Percentiles rank a stretch among this genome's conserved stretches.
phyloP scores from a whole-genome alignment of 2,329 filamentous ascomycete species.

The Gaeumannomyces tritici region DNA sequence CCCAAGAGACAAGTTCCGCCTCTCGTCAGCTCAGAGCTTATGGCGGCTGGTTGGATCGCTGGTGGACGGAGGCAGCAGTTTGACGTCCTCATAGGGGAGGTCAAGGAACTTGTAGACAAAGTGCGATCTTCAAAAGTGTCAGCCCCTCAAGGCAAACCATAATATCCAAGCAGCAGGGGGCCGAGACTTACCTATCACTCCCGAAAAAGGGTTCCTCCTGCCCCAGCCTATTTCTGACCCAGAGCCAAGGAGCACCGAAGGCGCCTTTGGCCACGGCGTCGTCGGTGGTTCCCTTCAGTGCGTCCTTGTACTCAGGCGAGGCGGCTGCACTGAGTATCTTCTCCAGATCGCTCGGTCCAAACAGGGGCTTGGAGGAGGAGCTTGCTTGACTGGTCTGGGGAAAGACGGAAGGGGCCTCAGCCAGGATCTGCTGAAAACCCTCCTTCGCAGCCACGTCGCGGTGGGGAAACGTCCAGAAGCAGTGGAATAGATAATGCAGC shows the following conservation, averaged over 20 bases:
- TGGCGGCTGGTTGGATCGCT: not conserved
- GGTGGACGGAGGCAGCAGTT: slow-evolving; percentile 17
- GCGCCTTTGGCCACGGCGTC: slow-evolving; percentile 55
- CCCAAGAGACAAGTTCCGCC: not conserved
- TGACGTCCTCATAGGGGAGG: slow-evolving; percentile 47
- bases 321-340: slow-evolving; percentile 43
- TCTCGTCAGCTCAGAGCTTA: not conserved
- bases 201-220: slow-evolving; percentile 64
- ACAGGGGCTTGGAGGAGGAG: slow-evolving; percentile 22
- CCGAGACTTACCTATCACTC: slow-evolving; percentile 50
- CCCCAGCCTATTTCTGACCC: slow-evolving; percentile 50
- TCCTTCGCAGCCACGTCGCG: slow-evolving; percentile 50
- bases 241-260: slow-evolving; percentile 70
- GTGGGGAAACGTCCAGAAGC: slow-evolving; percentile 53
- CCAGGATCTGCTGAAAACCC: slow-evolving; percentile 31
- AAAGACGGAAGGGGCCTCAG: slow-evolving; percentile 17
- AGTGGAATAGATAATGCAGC: slow-evolving; percentile 45
- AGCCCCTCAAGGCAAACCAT: not conserved
- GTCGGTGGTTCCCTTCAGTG: slow-evolving; percentile 45
- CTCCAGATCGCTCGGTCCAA: slow-evolving; percentile 40
- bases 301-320: slow-evolving; percentile 30
- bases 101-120: slow-evolving; percentile 60
- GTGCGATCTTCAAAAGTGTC: slow-evolving; percentile 40
- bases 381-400: not conserved
- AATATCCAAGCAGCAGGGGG: not conserved